phyloP scores from a whole-genome alignment of 352 stramenopile species.

The Pythium oligandrum region DNA sequence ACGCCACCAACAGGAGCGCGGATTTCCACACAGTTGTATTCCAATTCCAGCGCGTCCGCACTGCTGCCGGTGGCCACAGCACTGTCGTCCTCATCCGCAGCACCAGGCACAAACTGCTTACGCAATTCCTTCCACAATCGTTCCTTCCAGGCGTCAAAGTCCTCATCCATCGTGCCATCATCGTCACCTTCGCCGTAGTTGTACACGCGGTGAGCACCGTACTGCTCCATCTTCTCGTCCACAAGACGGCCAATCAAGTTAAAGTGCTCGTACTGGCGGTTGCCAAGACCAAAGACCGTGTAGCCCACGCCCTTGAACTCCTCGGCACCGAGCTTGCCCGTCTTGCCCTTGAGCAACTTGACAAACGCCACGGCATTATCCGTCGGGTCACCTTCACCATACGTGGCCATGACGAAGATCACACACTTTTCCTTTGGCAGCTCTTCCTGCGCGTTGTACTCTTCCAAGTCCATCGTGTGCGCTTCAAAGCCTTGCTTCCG shows the following conservation, averaged over 20 bases:
- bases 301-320: conserved; percentile 75
- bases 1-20: conserved; percentile 13
- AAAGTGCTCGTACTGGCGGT: conserved; percentile 98
- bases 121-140: conserved; percentile 79
- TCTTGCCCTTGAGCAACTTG: conserved; percentile 84
- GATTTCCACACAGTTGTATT: conserved; percentile 56
- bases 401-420: conserved; percentile 96
- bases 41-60: conserved; percentile 37
- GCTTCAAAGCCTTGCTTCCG: conserved; percentile 83
- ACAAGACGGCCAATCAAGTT: conserved; percentile 94
- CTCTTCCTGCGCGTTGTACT: conserved; percentile 81
- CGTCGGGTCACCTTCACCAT: conserved; percentile 97
- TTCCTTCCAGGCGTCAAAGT: conserved; percentile 95
- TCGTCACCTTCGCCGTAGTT: conserved; percentile 95
- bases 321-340: conserved; percentile 12
- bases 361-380: conserved; percentile 96
- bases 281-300: conserved; percentile 97
- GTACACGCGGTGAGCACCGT: conserved; percentile 84
- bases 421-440: conserved; percentile 54
- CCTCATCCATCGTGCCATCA: conserved; percentile 91
- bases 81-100: conserved; percentile 17
- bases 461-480: conserved; percentile 92
- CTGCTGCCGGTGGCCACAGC: not conserved
- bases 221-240: conserved; percentile 81
- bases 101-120: conserved; percentile 49